phyloP scores from a whole-genome alignment of 169 alveolate species.

The Pseudocohnilembus persalinus region DNA sequence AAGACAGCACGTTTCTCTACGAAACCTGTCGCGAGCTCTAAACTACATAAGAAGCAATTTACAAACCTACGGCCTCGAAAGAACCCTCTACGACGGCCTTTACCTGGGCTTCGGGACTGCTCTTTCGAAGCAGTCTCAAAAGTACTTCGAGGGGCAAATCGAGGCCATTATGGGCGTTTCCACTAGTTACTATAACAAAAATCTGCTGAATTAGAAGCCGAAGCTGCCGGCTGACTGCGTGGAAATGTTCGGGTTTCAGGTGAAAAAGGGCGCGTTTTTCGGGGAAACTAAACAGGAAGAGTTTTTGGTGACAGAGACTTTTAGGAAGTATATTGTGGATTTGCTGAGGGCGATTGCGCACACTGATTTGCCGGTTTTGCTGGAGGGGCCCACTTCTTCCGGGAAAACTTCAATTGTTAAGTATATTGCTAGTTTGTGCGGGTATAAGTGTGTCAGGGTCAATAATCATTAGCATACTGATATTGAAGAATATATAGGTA shows the following conservation, averaged over 20 bases:
- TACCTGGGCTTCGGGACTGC: slow-evolving; percentile 65
- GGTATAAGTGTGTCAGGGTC: slow-evolving; percentile 95
- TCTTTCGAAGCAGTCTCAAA: slow-evolving; percentile 32
- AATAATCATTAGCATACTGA: slow-evolving; percentile 99
- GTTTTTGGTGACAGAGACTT: slow-evolving; percentile 91
- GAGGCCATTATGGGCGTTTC: slow-evolving; percentile 9
- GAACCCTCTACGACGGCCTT: slow-evolving; percentile 55
- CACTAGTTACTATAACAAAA: slow-evolving; percentile 3
- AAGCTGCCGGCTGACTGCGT: slow-evolving; percentile 18
- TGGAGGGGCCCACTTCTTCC: slow-evolving; percentile 99
- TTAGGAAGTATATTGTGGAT: slow-evolving; percentile 79
- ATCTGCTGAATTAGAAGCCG: neutral
- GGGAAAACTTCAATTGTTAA: slow-evolving; percentile 99
- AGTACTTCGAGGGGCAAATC: slow-evolving; percentile 12
- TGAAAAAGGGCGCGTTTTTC: slow-evolving; percentile 31
- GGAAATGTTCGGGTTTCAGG: slow-evolving; percentile 40
- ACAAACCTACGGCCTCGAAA: slow-evolving; percentile 36
- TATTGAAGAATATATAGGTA: slow-evolving; percentile 96
- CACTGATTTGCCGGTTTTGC: slow-evolving; percentile 93
- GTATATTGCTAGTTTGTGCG: slow-evolving; percentile 93
- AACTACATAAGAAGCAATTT: slow-evolving; percentile 65
- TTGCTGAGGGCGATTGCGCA: slow-evolving; percentile 87
- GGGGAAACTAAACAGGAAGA: slow-evolving; percentile 43
- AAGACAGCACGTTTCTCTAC: slow-evolving; percentile 76
- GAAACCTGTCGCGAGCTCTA: slow-evolving; percentile 86